These are phyloP conservation scores for Hippophae gyantsensis DNA, from an alignment of 306 rosid species.

Conservation along the genomic window DNA sequence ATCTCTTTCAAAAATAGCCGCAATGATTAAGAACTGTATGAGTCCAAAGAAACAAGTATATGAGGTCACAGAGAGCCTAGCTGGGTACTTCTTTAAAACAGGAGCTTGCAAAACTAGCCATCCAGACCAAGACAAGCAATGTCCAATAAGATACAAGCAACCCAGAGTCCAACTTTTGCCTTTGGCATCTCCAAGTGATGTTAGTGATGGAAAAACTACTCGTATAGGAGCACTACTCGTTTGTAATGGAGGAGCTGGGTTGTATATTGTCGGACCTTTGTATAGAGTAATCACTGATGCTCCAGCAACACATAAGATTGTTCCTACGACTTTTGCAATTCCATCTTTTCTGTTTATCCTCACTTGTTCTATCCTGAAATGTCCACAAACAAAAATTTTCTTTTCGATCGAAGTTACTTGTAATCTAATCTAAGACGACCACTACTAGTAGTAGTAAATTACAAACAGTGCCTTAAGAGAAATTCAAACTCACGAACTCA, in stretches of 20 bases:
- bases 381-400: neutral
- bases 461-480: too few species aligned
- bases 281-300: slow-evolving; percentile 59
- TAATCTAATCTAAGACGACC: too few species aligned
- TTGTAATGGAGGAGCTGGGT: slow-evolving; percentile 22
- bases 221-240: slow-evolving; percentile 19
- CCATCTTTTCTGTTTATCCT: slow-evolving; percentile 52
- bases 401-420: too few species aligned
- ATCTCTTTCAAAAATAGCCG: slow-evolving; percentile 47
- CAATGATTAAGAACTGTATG: slow-evolving; percentile 62
- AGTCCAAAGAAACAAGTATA: slow-evolving; percentile 64
- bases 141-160: slow-evolving; percentile 57
- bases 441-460: too few species aligned
- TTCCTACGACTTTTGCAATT: slow-evolving; percentile 59
- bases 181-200: neutral
- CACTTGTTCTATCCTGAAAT: slow-evolving; percentile 42
- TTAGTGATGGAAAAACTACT: too few species aligned
- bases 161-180: slow-evolving; percentile 53
- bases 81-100: slow-evolving; percentile 53
- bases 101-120: slow-evolving; percentile 74
- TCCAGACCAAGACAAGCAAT: slow-evolving; percentile 68
- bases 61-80: slow-evolving; percentile 49
- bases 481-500: too few species aligned
- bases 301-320: slow-evolving; percentile 62
- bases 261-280: slow-evolving; percentile 66